phyloP scores from a whole-genome alignment of 2,329 filamentous ascomycete species.

The Cercospora sesami region DNA sequence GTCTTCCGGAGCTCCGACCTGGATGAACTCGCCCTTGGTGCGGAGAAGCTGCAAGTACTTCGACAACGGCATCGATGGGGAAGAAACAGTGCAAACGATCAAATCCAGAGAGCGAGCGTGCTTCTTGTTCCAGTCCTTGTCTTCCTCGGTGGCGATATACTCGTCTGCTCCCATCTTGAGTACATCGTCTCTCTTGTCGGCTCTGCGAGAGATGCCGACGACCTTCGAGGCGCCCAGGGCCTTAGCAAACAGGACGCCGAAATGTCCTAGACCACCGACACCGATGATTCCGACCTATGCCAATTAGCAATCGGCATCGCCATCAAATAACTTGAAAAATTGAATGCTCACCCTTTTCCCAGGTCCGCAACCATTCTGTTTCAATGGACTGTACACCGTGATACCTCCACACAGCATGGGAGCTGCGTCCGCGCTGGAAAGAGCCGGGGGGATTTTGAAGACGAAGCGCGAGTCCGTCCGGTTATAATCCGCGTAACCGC shows the following conservation, averaged over 20 bases:
- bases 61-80: slow-evolving; percentile 61
- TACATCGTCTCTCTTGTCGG: slow-evolving; percentile 60
- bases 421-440: slow-evolving; percentile 59
- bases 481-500: slow-evolving; percentile 60
- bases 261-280: slow-evolving; percentile 53
- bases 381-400: slow-evolving; percentile 69
- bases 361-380: slow-evolving; percentile 65
- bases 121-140: slow-evolving; percentile 61
- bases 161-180: slow-evolving; percentile 61
- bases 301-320: too few relatives aligned
- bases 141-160: slow-evolving; percentile 59
- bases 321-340: too few relatives aligned
- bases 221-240: slow-evolving; percentile 68
- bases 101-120: slow-evolving; percentile 57
- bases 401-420: slow-evolving; percentile 78
- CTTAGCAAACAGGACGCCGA: slow-evolving; percentile 69
- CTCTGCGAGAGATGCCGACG: slow-evolving; percentile 63
- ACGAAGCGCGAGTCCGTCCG: slow-evolving; percentile 56
- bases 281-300: slow-evolving; percentile 8
- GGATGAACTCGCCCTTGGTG: slow-evolving; percentile 61
- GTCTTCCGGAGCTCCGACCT: slow-evolving; percentile 67
- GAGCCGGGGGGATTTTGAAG: slow-evolving; percentile 58
- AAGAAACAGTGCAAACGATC: slow-evolving; percentile 60
- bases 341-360: slow-evolving; percentile 69
- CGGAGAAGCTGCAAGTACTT: slow-evolving; percentile 63